Evolutionary conservation across 2,329 filamentous ascomycete species (phyloP), one percentile per base, ranked within the genome.

Genomic region (Graphilbum sp.): DNA sequence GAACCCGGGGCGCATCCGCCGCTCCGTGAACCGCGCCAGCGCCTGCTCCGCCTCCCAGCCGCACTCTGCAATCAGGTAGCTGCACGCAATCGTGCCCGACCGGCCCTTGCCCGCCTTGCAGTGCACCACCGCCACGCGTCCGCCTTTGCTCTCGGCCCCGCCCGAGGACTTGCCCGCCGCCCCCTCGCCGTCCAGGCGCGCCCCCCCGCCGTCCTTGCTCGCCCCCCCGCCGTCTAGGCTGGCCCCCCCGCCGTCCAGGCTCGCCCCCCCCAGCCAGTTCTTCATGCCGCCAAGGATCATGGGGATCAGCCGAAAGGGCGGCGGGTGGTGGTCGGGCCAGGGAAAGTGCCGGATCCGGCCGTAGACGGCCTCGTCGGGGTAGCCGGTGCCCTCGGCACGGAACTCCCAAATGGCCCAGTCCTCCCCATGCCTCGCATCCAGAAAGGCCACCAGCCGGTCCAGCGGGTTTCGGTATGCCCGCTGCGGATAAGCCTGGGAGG

Each of bases 371-470:
- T 76, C 72, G 52, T 98, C 90, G 0, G 86, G 86, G 51, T 98
- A 98, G 2, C 90, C 90, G 0, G 90, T 95, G 5, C 90, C 90
- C 56, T 98, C 90, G 27, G 86, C 90, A 34, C 90, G 78, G 50
- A 98, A 98, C 60, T 98, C 90, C 85, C 88, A 98, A 50, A 98
- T 94, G 3, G 80, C 76, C 90, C 90, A 98, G 45, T 90, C 64
- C 20, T 75, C 61, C 21, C 71, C 79, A 58, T 98, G 90, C 51
- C 86, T 84, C 33, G 69, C 63, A 58, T 96, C 85, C 45, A 98
- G 77, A 55, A 88, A 98, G 46, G 73, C 71, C 42, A 96, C 84
- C 18, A 98, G 73, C 30, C 79, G 72, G 52, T 92, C 79, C 36
- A 94, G 76, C 0, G 88, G 88, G 53, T 94, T 98, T 52, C 90